Evolutionary conservation across 768 basidiomycete genomes (phyloP).

Genomic region (Amanita pseudoporphyria): DNA sequence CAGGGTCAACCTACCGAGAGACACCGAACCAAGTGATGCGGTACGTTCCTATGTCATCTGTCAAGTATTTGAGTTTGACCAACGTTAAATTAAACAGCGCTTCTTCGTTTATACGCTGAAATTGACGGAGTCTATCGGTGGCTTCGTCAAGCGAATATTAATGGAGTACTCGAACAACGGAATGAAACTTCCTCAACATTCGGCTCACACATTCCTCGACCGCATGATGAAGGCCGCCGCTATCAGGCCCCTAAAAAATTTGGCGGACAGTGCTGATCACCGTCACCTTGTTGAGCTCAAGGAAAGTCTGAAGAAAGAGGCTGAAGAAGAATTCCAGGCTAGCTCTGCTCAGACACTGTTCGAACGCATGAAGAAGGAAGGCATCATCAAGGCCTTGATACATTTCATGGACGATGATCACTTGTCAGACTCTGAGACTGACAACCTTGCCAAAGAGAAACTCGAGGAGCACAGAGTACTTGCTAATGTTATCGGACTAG

Average conservation of each 20-base stretch:
- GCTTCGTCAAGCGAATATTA: not conserved
- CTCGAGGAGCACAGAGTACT: conserved; percentile 12
- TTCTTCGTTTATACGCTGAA: not conserved
- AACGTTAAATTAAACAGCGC: not conserved
- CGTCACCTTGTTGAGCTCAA: not conserved
- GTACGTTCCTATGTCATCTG: not conserved
- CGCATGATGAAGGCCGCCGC: conserved; percentile 2
- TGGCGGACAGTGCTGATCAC: not conserved
- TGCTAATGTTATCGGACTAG: conserved; percentile 10
- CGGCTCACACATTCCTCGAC: conserved; percentile 4
- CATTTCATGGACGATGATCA: not conserved
- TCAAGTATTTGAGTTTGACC: not conserved
- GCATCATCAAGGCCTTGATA: not conserved
- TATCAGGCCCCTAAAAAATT: conserved; percentile 1
- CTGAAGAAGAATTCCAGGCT: not conserved
- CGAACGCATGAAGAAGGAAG: not conserved
- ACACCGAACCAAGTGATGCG: not conserved
- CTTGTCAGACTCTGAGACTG: not conserved
- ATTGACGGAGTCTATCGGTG: not conserved
- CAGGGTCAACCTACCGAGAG: conserved; percentile 5
- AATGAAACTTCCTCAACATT: not conserved
- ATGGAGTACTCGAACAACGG: not conserved
- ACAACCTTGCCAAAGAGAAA: conserved; percentile 4
- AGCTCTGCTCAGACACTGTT: not conserved
- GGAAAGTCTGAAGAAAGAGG: not conserved